Evolutionary conservation across 2,329 filamentous ascomycete species (phyloP), one percentile per base, ranked within the genome.

Genomic region (Huntiella bhutanensis): DNA sequence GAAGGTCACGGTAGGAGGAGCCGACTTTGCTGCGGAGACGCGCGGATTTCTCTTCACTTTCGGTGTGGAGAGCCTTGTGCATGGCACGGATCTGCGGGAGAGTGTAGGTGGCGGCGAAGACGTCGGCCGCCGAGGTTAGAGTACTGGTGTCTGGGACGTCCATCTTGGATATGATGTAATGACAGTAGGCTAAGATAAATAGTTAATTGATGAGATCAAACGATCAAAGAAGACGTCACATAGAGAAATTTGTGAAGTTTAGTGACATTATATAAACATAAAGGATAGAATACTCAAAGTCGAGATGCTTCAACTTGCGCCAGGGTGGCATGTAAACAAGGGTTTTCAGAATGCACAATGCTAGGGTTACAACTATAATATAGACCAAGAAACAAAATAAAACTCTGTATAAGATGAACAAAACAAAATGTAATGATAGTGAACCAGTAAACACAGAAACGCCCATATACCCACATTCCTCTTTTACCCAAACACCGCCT

Each of bases 1-100:
- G 75, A 6, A 96, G 75, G 55, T 91, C 84, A 54, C 88, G 82
- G 62, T 96, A 96, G 56, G 72, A 77, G 49, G 65, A 68, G 53
- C 75, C 75, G 51, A 80, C 75, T 57, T 77, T 71, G 13, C 69
- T 75, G 54, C 75, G 73, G 55, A 80, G 65, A 32, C 74, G 73
- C 43, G 64, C 65, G 33, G 73, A 68, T 55, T 77, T 77, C 57
- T 79, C 75, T 52, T 78, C 75, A 53, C 77, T 69, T 53, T 71
- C 66, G 7, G 62, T 63, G 56, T 75, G 72, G 34, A 80, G 67
- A 16, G 62, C 61, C 53, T 73, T 72, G 62, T 80, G 75, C 52
- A 79, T 69, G 48, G 71, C 64, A 44, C 74, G 72, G 57, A 80
- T 73, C 58, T 77, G 73, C 1, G 74, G 75, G 13, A 80, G 68